These are phyloP conservation scores for Pascua sp. DNA, from an alignment of 1,284 basidiomycete species.

Conservation along the genomic window DNA sequence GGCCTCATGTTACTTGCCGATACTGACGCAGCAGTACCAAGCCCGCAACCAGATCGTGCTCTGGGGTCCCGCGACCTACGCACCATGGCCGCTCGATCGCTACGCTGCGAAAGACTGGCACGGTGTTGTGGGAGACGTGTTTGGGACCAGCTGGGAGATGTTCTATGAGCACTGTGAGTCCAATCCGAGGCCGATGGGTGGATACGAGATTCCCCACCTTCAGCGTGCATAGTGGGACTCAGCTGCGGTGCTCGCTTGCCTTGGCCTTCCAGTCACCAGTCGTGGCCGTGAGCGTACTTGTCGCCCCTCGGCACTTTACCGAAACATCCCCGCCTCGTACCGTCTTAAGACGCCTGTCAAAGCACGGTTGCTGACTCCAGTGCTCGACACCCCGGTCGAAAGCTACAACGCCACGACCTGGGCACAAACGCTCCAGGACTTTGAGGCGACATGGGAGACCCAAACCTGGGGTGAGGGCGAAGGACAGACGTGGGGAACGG, in stretches of 20 bases:
- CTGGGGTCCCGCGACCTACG: slow-evolving; percentile 53
- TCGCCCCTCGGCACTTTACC: too few species aligned
- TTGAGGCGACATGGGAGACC: slow-evolving; percentile 46
- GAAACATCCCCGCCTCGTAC: too few species aligned
- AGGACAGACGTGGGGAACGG: slow-evolving; percentile 29
- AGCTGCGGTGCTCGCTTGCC: too few species aligned
- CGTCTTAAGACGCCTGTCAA: too few species aligned
- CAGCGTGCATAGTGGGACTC: too few species aligned
- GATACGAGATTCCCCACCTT: too few species aligned
- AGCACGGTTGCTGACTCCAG: not conserved
- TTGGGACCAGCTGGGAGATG: slow-evolving; percentile 46
- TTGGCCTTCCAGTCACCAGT: too few species aligned
- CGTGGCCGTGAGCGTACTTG: too few species aligned
- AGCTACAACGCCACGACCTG: not conserved
- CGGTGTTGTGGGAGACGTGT: slow-evolving; percentile 51
- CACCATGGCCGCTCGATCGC: slow-evolving; percentile 20
- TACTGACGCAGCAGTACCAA: slow-evolving; percentile 33
- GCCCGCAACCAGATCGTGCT: slow-evolving; percentile 54
- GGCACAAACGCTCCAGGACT: slow-evolving; percentile 39
- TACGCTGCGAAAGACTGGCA: slow-evolving; percentile 55
- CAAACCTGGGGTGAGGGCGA: slow-evolving; percentile 30
- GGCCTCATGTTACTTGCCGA: too few species aligned
- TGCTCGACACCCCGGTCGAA: not conserved
- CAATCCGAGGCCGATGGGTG: too few species aligned
- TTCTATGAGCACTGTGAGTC: slow-evolving; percentile 25